Percentiles rank a stretch among this genome's conserved stretches.
These are phyloP conservation scores for Metschnikowia noctiluminum DNA, from an alignment of 805 yeast species.

Conservation along the genomic window DNA sequence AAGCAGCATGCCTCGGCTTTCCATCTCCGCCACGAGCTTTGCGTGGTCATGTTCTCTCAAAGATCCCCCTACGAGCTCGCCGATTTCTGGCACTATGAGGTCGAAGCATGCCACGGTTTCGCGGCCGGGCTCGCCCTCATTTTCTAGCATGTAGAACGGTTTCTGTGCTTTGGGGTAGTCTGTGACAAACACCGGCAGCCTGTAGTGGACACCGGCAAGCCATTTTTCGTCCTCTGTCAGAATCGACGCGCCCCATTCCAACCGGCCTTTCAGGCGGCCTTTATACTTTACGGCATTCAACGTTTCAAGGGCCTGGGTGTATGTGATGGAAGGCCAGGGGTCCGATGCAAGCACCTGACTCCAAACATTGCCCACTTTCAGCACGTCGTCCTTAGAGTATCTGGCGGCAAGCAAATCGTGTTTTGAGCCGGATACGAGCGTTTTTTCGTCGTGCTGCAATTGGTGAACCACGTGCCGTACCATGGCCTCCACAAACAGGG, in stretches of 20 bases:
- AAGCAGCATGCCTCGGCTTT: slow-evolving; percentile 51
- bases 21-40: slow-evolving; percentile 48
- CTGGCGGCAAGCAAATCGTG: slow-evolving; percentile 28
- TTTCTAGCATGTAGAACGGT: slow-evolving; percentile 87
- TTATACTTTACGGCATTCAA: slow-evolving; percentile 36
- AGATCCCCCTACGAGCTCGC: slow-evolving; percentile 94
- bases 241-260: slow-evolving; percentile 68
- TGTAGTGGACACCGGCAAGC: slow-evolving; percentile 67
- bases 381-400: slow-evolving; percentile 30
- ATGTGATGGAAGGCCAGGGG: slow-evolving; percentile 70
- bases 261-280: slow-evolving; percentile 33
- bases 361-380: slow-evolving; percentile 56
- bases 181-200: slow-evolving; percentile 81
- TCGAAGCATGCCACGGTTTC: slow-evolving; percentile 88
- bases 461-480: slow-evolving; percentile 33
- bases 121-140: slow-evolving; percentile 19
- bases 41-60: slow-evolving; percentile 71
- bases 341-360: slow-evolving; percentile 37
- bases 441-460: slow-evolving; percentile 9
- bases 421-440: slow-evolving; percentile 12
- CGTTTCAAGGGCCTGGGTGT: slow-evolving; percentile 67
- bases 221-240: slow-evolving; percentile 89
- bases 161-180: slow-evolving; percentile 78
- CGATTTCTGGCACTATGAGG: slow-evolving; percentile 82
- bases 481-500: slow-evolving; percentile 68